Base-by-base conservation (phyloP, 1,139 yeast species). In the Geotrichum cucujoidarum region DNA sequence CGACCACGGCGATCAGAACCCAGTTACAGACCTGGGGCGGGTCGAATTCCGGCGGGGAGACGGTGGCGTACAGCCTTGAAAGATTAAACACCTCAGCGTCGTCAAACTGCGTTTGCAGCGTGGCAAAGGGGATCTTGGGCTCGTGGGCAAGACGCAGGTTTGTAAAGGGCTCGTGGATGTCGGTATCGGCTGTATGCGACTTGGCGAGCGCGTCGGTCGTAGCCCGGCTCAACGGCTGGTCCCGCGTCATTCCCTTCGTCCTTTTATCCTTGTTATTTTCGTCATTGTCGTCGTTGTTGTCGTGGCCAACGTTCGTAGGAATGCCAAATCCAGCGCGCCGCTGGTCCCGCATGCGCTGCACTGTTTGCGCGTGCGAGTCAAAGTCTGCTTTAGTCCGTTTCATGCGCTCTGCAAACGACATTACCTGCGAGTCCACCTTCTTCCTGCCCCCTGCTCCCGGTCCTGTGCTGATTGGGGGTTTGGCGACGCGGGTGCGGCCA, bases 21-120 rank as follows among this genome's bases (percentile, higher is more conserved):
- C 87, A 89, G 60, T 90, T 89, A 13, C 82, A 67, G 57, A 81
- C 82, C 30, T 70, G 67, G 0, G 96, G 95, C 45, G 84, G 84
- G 4, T 67, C 63, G 59, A 76, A 89, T 25, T 76, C 69, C 1
- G 95, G 95, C 4, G 92, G 83, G 35, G 65, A 57, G 1, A 87
- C 80, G 53, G 81, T 80, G 70, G 17, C 65, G 56, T 6, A 57
- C 43, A 35, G 66, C 57, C 45, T 57, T 52, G 49, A 55, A 51
- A 47, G 57, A 59, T 5, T 54, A 47, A 11, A 48, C 39, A 21
- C 43, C 46, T 4, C 52, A 40, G 5, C 38, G 17, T 39, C 51
- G 33, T 41, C 48, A 14, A 48, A 45, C 24, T 43, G 55, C 41
- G 6, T 55, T 54, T 22, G 58, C 61, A 55, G 71, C 69, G 2